Evolutionary conservation across 495 filamentous ascomycete genomes (phyloP), one percentile per base, ranked within the genome.

Genomic region (Neurospora africana): DNA sequence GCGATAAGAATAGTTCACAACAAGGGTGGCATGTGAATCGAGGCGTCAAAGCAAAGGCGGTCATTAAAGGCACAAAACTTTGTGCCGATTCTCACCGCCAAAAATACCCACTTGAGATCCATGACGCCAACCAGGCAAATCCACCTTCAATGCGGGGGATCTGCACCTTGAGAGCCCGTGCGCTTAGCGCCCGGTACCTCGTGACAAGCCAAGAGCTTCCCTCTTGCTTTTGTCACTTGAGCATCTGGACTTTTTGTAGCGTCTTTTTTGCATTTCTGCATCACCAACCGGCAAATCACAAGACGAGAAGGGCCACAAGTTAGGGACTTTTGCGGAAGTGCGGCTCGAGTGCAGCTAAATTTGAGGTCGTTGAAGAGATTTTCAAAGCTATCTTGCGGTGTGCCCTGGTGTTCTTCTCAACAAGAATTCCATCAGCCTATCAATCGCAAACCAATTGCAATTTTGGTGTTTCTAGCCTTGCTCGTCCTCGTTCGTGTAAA

Each of bases 31-130:
- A 65, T 65, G 53, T 65, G 53, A 33, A 65, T 7, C 5, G 27
- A 65, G 53, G 53, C 27, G 53, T 19, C 53, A 65, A 6, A 72
- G 3, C 33, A 58, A 72, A 65, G 70, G 74, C 74, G 68, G 68
- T 68, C 27, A 13, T 21, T n/a, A 11, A 15, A 27, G 71, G 74
- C 71, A 75, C 17, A 33, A 72, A 38, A 5, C 19, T 33, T 69
- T 71, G 4, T 68, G 69, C 69, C 74, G 8, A 7, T 9, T 15
- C 9, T 30, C 36, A 58, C 69, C 71, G 70, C 53, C 71, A 68
- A 27, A 0, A 33, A 27, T 21, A 33, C 33, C 33, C 68, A 69
- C n/a, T 37, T 69, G 11, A 35, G n/a, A 41, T 69, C 68, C 68
- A 69, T 39, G 71, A 69, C 71, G 71, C 65, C 21, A 36, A 53